Conservation (phyloP, 495 filamentous ascomycete species). For the Extremus antarcticus region DNA sequence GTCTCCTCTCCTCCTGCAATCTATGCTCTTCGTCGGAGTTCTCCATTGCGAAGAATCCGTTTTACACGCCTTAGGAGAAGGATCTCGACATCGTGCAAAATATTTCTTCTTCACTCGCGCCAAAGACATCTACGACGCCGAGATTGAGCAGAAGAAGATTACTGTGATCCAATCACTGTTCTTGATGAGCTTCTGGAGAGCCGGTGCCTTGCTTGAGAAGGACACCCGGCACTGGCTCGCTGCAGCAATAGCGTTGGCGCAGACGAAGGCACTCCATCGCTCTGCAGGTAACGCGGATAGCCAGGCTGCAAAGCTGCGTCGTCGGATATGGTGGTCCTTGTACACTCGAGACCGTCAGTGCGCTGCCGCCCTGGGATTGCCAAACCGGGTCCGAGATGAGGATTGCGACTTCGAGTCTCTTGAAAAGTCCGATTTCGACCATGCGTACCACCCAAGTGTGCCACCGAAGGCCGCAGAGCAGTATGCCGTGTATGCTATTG, state of each 20-base stretch:
- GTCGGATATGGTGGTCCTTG: conserved; percentile 3
- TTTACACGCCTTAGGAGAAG: neutral
- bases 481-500: neutral
- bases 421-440: conserved; percentile 1
- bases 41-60: neutral
- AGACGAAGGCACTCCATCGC: conserved; percentile 1
- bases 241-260: neutral
- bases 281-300: neutral
- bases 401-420: conserved; percentile 6
- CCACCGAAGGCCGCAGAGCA: neutral
- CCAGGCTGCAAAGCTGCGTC: neutral
- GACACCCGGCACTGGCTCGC: conserved; percentile 7
- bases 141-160: neutral
- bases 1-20: neutral
- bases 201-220: neutral
- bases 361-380: neutral
- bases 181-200: conserved; percentile 4
- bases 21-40: neutral
- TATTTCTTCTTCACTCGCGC: neutral
- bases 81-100: neutral
- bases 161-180: conserved; percentile 4
- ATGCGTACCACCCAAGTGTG: neutral
- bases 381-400: neutral
- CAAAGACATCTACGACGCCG: conserved; percentile 3
- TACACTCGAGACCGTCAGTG: conserved; percentile 1